A percentile compares a stretch with the other conserved stretches of the same genome.
phyloP scores from a whole-genome alignment of 495 filamentous ascomycete species.

The Lasiosphaeris hirsuta region DNA sequence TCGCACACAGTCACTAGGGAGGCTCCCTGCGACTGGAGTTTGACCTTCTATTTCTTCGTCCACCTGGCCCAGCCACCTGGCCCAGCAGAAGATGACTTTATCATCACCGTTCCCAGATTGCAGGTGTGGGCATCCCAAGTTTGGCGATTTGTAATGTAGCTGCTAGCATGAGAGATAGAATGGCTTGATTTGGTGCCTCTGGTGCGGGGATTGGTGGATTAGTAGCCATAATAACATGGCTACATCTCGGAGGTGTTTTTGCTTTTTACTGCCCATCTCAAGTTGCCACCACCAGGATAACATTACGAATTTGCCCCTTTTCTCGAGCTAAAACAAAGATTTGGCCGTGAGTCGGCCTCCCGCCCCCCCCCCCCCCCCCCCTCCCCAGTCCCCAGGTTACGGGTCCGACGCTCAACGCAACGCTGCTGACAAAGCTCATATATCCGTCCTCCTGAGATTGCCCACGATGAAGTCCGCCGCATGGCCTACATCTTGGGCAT shows the following conservation, averaged over 20 bases:
- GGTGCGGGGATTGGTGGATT: too few species aligned
- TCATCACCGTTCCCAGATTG: neutral
- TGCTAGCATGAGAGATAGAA: neutral
- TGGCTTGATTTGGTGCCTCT: too few species aligned
- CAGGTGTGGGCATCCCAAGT: neutral
- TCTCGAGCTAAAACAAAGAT: neutral
- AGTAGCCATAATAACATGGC: neutral
- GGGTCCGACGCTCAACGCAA: too few species aligned
- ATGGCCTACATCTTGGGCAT: conserved; percentile 42
- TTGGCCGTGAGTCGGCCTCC: too few species aligned
- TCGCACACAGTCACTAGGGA: conserved; percentile 13
- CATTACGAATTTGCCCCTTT: conserved; percentile 1
- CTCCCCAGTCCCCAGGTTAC: too few species aligned
- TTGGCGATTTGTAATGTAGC: neutral
- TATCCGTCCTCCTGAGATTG: neutral
- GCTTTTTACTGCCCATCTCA: neutral
- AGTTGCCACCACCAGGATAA: neutral
- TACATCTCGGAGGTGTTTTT: neutral
- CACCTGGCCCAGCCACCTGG: conserved; percentile 2
- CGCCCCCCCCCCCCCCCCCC: too few species aligned
- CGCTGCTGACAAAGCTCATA: neutral
- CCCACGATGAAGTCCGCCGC: conserved; percentile 48
- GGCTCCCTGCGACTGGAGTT: conserved; percentile 12
- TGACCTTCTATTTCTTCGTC: conserved; percentile 14
- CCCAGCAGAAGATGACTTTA: conserved; percentile 8